Conservation (phyloP, 1,284 basidiomycete species). For the Ganoderma lucidum region DNA sequence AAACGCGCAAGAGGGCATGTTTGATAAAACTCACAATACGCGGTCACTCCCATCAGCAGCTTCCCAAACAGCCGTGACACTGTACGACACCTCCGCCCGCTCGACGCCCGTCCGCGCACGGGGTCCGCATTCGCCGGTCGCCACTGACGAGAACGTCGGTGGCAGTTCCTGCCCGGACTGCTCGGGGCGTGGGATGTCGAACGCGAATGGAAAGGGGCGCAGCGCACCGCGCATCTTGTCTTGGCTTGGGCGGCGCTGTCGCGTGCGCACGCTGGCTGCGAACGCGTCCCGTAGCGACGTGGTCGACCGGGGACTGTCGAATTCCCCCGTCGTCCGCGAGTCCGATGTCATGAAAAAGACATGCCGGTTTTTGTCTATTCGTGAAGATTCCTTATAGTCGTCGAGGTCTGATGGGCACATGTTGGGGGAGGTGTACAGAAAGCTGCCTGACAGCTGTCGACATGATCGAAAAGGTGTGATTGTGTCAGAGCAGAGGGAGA, state of each 20-base stretch:
- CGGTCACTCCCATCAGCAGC: slow-evolving; percentile 53
- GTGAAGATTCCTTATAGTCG: slow-evolving; percentile 35
- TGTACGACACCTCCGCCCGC: slow-evolving; percentile 59
- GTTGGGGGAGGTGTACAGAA: slow-evolving; percentile 55
- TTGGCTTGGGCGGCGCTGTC: slow-evolving; percentile 38
- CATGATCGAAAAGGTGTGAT: slow-evolving; percentile 5
- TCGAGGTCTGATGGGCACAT: slow-evolving; percentile 36
- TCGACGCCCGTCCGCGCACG: slow-evolving; percentile 50
- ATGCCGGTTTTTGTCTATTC: slow-evolving; percentile 52
- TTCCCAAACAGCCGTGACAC: slow-evolving; percentile 67
- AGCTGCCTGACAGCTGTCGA: slow-evolving; percentile 66
- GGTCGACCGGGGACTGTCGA: slow-evolving; percentile 47
- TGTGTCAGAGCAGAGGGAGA: slow-evolving; percentile 16
- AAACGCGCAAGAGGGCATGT: not conserved
- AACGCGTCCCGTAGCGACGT: slow-evolving; percentile 61
- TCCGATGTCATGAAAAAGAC: slow-evolving; percentile 63
- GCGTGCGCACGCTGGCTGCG: slow-evolving; percentile 45
- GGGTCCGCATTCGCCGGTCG: slow-evolving; percentile 35
- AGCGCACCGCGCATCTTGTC: slow-evolving; percentile 33
- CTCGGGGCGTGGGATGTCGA: slow-evolving; percentile 60
- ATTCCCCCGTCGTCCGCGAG: slow-evolving; percentile 53
- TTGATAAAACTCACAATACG: slow-evolving; percentile 53
- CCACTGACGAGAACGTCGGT: slow-evolving; percentile 55
- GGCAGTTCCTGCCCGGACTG: slow-evolving; percentile 66
- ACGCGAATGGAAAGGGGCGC: slow-evolving; percentile 62